Evolutionary conservation across 2,329 filamentous ascomycete species (phyloP).

Genomic region (Ceratocystis lukuohia): DNA sequence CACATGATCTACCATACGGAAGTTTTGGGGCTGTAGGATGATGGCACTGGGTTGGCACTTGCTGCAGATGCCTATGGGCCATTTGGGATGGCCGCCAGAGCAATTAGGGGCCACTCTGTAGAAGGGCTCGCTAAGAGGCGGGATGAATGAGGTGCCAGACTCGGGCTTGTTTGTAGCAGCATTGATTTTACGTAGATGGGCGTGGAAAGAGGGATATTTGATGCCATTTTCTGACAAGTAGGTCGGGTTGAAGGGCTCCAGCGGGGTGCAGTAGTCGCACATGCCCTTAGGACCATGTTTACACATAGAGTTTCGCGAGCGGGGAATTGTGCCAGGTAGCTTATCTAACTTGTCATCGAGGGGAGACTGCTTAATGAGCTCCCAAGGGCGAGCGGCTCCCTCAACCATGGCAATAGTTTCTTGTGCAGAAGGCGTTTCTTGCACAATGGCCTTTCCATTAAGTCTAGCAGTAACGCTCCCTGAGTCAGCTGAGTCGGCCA

Average conservation of each 20-base stretch:
- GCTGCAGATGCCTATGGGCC: slow-evolving; percentile 93
- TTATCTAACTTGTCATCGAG: slow-evolving; percentile 80
- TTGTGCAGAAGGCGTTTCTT: slow-evolving; percentile 60
- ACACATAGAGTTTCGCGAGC: slow-evolving; percentile 78
- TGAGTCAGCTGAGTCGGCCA: background rate
- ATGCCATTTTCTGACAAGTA: slow-evolving; percentile 94
- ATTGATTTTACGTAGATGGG: slow-evolving; percentile 88
- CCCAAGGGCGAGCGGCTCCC: slow-evolving; percentile 48
- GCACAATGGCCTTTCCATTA: slow-evolving; percentile 63
- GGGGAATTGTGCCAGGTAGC: slow-evolving; percentile 75
- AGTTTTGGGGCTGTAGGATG: slow-evolving; percentile 81
- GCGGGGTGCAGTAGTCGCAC: slow-evolving; percentile 97
- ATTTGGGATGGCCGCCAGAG: slow-evolving; percentile 81
- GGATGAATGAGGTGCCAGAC: slow-evolving; percentile 86
- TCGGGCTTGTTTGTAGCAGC: slow-evolving; percentile 93
- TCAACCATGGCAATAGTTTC: slow-evolving; percentile 46
- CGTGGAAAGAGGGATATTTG: slow-evolving; percentile 95
- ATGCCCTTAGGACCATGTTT: slow-evolving; percentile 92
- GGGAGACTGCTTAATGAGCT: slow-evolving; percentile 73
- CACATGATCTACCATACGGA: slow-evolving; percentile 95
- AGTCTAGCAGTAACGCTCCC: slow-evolving; percentile 49
- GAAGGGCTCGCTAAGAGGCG: slow-evolving; percentile 82
- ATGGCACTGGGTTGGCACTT: slow-evolving; percentile 98
- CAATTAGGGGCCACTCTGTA: slow-evolving; percentile 81
- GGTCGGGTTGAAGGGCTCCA: slow-evolving; percentile 82